A percentile compares a stretch with the other conserved stretches of the same genome.
Conservation (phyloP, 2,329 filamentous ascomycete species). For the Paecilomyces formosus region DNA sequence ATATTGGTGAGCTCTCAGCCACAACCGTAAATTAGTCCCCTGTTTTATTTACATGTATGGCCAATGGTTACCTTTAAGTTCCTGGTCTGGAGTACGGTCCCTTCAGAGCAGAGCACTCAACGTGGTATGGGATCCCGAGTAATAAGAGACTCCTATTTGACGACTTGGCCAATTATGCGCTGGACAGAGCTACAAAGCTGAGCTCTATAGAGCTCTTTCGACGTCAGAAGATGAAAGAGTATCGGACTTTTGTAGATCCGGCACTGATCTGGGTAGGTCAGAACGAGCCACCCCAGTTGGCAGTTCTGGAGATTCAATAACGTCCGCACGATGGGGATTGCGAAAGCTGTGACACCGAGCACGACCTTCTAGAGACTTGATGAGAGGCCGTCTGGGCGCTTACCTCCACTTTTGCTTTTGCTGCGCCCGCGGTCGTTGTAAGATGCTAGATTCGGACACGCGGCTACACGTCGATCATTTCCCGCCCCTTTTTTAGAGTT, state of each 20-base stretch:
- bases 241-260: background rate
- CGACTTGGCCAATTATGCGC: background rate
- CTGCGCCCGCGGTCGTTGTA: background rate
- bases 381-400: background rate
- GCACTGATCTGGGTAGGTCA: background rate
- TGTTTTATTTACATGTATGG: background rate
- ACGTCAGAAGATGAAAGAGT: background rate
- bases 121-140: background rate
- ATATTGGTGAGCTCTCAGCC: background rate
- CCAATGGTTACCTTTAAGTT: background rate
- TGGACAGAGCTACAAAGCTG: background rate
- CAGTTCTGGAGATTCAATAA: background rate
- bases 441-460: background rate
- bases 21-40: background rate
- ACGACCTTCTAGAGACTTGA: background rate
- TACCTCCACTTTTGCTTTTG: background rate
- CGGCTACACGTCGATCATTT: background rate
- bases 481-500: background rate
- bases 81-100: background rate
- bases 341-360: background rate
- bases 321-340: background rate
- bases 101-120: background rate
- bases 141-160: background rate
- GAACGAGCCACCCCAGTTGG: background rate
- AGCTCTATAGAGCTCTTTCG: background rate